Evolutionary conservation across 441 rosid genomes (phyloP), one percentile per base, ranked within the genome.

Genomic region (California macrophylla): DNA sequence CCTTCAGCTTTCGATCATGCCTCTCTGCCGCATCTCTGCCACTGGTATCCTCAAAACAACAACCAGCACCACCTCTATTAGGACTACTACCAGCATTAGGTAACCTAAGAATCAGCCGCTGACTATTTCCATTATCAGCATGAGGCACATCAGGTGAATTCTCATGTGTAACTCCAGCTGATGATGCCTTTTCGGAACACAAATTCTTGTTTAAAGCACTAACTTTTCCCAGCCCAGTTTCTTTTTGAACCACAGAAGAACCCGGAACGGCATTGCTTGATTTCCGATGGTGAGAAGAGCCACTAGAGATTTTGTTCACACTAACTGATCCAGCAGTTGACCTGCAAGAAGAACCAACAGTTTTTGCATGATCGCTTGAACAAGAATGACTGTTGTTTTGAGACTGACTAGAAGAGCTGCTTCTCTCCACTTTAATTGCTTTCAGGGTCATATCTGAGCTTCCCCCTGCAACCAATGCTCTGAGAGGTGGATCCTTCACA

Each of bases 381-480:
- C 81, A 86, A 32, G 92, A 83, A 61, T 86, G 96, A 72, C 89
- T 85, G 63, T 87, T 90, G 75, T 85, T 90, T 74, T 83, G 88
- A 61, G 96, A 90, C 72, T 83, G 93, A 77, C 96, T 85, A 45
- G 96, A 86, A 76, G 89, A 80, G 78, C 92, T 83, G 78, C 94
- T 88, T 78, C 85, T 87, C 73, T 90, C 94, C 38, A 85, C 94
- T 73, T 78, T 83, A 1, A 74, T n/a, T n/a, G n/a, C n/a, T n/a
- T n/a, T 26, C 23, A 72, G 30, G 75, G 89, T 83, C 52, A 70
- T 68, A 66, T 86, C 92, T 25, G 83, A 72, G 10, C 50, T 64
- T 18, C 83, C 80, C 72, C 69, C 75, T 63, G 71, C 86, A 75
- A 64, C 72, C 40, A 70, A 66, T 77, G 78, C 82, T 9, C 86